phyloP scores from a whole-genome alignment of 1,284 basidiomycete genomes.

The Rhodofomes roseus region DNA sequence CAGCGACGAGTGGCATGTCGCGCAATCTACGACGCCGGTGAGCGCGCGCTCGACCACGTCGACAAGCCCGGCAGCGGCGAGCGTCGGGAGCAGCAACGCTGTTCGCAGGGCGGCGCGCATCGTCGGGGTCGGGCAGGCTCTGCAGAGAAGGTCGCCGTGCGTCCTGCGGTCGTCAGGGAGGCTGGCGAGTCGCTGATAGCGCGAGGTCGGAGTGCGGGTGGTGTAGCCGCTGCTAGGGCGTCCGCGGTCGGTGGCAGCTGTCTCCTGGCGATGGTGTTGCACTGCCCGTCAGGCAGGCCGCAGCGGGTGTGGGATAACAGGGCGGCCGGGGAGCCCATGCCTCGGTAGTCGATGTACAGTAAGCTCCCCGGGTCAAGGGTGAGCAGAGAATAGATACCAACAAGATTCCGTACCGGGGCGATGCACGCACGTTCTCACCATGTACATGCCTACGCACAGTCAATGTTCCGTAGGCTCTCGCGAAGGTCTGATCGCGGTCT shows the following conservation, averaged over 20 bases:
- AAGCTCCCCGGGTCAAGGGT: not conserved
- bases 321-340: not conserved
- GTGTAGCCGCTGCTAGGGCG: not conserved
- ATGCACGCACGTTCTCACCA: no score
- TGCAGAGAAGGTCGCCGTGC: not conserved
- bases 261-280: not conserved
- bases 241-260: not conserved
- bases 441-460: no score
- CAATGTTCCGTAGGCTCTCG: no score
- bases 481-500: no score
- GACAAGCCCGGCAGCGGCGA: constrained; percentile 21
- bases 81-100: constrained; percentile 5
- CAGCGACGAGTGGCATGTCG: constrained; percentile 40
- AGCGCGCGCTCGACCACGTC: constrained; percentile 40
- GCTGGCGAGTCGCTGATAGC: not conserved
- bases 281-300: not conserved
- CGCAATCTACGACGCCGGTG: constrained; percentile 39
- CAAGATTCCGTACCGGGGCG: no score
- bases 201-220: not conserved
- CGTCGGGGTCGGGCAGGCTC: not conserved
- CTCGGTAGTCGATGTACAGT: not conserved
- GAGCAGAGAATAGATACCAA: not conserved
- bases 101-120: not conserved
- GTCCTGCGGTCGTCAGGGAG: not conserved
- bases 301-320: not conserved